These are phyloP conservation scores for Lactarius hengduanensis DNA, from an alignment of 768 basidiomycete species.

Conservation along the genomic window DNA sequence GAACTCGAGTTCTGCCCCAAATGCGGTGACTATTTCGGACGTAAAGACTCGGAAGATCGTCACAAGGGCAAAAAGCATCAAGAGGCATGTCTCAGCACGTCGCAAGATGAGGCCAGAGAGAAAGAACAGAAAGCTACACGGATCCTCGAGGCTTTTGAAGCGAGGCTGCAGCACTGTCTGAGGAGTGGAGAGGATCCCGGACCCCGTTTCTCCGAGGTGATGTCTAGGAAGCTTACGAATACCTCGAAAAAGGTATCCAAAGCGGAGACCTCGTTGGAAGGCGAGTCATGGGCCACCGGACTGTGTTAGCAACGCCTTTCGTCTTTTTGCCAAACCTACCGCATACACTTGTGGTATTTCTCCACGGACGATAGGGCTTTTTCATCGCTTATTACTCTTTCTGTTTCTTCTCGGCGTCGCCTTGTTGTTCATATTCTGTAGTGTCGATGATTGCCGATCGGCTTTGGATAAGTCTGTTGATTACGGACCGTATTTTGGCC, in stretches of 20 bases:
- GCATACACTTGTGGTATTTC: no score
- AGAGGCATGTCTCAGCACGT: neutral
- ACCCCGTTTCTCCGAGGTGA: neutral
- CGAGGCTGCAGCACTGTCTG: neutral
- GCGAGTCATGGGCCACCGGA: neutral
- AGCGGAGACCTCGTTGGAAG: neutral
- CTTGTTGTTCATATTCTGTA: no score
- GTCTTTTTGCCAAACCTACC: no score
- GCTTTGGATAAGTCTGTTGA: no score
- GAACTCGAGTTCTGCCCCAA: neutral
- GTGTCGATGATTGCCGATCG: no score
- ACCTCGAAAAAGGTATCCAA: neutral
- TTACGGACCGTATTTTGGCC: no score
- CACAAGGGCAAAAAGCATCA: neutral
- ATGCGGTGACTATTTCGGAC: neutral
- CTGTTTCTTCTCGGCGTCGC: no score
- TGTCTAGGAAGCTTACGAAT: neutral
- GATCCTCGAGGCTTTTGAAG: neutral
- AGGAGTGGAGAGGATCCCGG: neutral
- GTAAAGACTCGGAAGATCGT: neutral
- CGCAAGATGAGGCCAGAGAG: neutral
- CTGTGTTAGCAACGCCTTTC: no score
- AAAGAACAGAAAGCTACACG: neutral
- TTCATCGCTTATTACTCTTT: no score
- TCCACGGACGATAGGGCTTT: no score